Evolutionary conservation across 768 basidiomycete species (phyloP), one percentile per base, ranked within the genome.

Genomic region (Gyrodon lividus): DNA sequence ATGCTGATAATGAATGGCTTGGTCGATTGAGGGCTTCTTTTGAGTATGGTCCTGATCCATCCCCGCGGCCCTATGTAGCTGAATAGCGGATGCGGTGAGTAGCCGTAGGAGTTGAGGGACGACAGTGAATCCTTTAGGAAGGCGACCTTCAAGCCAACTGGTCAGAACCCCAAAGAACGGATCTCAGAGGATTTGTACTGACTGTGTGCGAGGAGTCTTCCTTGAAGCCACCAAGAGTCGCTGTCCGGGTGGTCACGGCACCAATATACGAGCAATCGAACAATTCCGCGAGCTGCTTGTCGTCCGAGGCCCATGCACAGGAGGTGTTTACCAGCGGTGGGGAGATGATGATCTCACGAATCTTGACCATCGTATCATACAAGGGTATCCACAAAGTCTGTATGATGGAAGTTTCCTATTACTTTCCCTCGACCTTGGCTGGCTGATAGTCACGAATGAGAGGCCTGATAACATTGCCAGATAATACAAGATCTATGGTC

Each of bases 91-190:
- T 85, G 77, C 0, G 90, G 92, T 7, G 89, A 92, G 70, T 93
- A 95, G 20, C 92, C 92, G 67, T 89, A 94, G 0, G 86, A 87
- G 65, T 94, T 94, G 53, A 91, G 62, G 14, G 91, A 83, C n/a
- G 87, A 77, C 33, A 76, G 57, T 8, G 73, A 61, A 13, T 71
- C 70, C 34, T 67, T 70, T 41, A 80, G 54, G 57, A 90, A 87
- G 14, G 77, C 80, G 42, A 87, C 85, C 87, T 89, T 43, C 30
- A n/a, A 24, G 44, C 26, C 40, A 7, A 28, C 8, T 40, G 34
- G 31, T 41, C 48, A 45, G 48, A 33, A 50, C 4, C 10, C 3
- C 8, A 12, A 14, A 31, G 31, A 5, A 30, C 12, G 30, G 13
- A 31, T 31, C 31, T 14, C 12, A 8, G 12, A 16, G 22, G 7